Evolutionary conservation across 371 early-diverging fungal species (phyloP).

Genomic region (Coemansia sp.): DNA sequence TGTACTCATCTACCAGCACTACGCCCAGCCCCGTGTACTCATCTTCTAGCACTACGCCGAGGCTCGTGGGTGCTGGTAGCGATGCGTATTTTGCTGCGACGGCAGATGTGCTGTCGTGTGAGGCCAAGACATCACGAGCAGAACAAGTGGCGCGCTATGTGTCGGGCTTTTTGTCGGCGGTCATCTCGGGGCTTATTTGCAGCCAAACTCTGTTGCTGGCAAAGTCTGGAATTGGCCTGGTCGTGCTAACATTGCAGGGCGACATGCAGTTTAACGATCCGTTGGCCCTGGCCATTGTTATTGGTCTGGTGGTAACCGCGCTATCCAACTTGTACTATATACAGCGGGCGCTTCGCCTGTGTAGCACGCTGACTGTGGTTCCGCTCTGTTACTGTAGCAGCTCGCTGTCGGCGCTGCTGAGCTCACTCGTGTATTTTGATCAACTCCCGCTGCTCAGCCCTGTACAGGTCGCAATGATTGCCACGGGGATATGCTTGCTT

Average conservation of each 20-base stretch:
- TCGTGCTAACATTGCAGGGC: conserved; percentile 63
- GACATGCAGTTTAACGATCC: conserved; percentile 70
- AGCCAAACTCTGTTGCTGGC: conserved; percentile 77
- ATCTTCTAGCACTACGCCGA: background rate
- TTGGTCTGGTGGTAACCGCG: conserved; percentile 64
- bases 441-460: conserved; percentile 66
- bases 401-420: conserved; percentile 74
- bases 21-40: background rate
- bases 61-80: background rate
- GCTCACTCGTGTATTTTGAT: conserved; percentile 78
- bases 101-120: conserved; percentile 46
- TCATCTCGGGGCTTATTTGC: conserved; percentile 69
- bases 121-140: conserved; percentile 50
- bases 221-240: conserved; percentile 74
- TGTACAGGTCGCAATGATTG: conserved; percentile 65
- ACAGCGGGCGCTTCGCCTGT: conserved; percentile 70
- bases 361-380: conserved; percentile 77
- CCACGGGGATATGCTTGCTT: conserved; percentile 65
- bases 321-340: conserved; percentile 75
- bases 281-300: conserved; percentile 70
- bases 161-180: conserved; percentile 64
- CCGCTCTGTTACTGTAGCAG: conserved; percentile 77
- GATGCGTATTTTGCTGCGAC: background rate
- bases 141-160: conserved; percentile 48
- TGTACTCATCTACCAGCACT: background rate